Conservation (phyloP, 169 alveolate genomes). For the Perkinsus chesapeaki region DNA sequence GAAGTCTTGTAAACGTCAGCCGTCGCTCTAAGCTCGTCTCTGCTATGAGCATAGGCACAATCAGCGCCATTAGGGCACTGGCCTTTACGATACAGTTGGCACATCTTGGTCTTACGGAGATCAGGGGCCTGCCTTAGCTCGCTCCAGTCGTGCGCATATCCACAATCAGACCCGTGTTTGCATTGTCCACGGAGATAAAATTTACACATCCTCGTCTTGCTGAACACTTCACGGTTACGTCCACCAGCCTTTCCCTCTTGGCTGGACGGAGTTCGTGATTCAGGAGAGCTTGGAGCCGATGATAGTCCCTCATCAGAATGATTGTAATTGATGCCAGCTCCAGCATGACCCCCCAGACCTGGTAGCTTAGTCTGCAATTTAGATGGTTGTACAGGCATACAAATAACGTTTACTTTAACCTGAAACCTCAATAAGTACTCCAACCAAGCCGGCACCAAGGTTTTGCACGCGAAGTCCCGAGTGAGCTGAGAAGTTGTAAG, state of each 20-base stretch:
- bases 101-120: constrained; percentile 30
- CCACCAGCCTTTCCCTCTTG: background rate
- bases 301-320: background rate
- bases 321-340: background rate
- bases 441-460: too few species aligned
- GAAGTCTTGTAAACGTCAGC: constrained; percentile 49
- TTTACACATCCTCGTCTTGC: constrained; percentile 32
- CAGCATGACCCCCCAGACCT: background rate
- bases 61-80: constrained; percentile 30
- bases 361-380: background rate
- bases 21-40: constrained; percentile 48
- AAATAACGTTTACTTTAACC: too few species aligned
- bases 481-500: background rate
- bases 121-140: constrained; percentile 34
- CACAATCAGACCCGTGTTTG: constrained; percentile 25
- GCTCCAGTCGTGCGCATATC: constrained; percentile 33
- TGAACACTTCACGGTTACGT: background rate
- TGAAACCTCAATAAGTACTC: too few species aligned
- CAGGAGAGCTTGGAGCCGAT: background rate
- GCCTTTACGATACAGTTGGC: constrained; percentile 30
- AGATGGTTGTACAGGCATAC: background rate
- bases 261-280: background rate
- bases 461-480: background rate
- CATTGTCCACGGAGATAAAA: constrained; percentile 26
- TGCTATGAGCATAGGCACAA: constrained; percentile 56